Conservation (phyloP, 108 stramenopile genomes). For the Nannochloropsis salina region DNA sequence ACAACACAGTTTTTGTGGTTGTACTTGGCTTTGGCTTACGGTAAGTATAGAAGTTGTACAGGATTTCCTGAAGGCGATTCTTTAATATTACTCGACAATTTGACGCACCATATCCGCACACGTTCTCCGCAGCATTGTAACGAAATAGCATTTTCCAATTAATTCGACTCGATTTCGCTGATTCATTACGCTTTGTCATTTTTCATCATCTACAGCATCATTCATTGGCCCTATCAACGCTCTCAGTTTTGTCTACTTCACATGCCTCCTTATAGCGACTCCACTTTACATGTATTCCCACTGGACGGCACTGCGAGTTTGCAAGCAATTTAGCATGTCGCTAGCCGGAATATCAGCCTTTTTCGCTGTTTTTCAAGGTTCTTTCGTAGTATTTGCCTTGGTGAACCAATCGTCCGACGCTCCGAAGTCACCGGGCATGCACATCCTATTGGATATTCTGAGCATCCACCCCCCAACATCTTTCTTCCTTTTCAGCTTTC, state of each 20-base stretch:
- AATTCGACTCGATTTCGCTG: background rate
- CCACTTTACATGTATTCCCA: background rate
- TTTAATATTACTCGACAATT: too few relatives aligned
- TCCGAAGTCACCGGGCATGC: background rate
- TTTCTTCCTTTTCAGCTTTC: conserved; percentile 14
- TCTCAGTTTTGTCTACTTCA: conserved; percentile 13
- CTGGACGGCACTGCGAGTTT: background rate
- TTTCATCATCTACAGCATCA: background rate
- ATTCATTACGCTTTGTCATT: background rate
- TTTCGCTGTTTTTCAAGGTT: background rate
- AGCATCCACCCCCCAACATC: background rate
- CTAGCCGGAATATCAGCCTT: background rate
- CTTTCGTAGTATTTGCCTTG: background rate
- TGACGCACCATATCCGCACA: too few relatives aligned
- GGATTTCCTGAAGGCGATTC: too few relatives aligned
- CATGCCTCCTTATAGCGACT: background rate
- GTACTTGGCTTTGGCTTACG: too few relatives aligned
- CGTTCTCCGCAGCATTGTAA: too few relatives aligned
- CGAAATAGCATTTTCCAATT: too few relatives aligned
- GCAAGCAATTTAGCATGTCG: background rate
- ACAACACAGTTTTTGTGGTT: too few relatives aligned
- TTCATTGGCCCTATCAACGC: conserved; percentile 15
- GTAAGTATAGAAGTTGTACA: too few relatives aligned
- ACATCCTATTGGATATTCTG: background rate
- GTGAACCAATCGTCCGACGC: background rate